Conservation (phyloP, 2,329 filamentous ascomycete genomes). For the Talaromyces sp. region DNA sequence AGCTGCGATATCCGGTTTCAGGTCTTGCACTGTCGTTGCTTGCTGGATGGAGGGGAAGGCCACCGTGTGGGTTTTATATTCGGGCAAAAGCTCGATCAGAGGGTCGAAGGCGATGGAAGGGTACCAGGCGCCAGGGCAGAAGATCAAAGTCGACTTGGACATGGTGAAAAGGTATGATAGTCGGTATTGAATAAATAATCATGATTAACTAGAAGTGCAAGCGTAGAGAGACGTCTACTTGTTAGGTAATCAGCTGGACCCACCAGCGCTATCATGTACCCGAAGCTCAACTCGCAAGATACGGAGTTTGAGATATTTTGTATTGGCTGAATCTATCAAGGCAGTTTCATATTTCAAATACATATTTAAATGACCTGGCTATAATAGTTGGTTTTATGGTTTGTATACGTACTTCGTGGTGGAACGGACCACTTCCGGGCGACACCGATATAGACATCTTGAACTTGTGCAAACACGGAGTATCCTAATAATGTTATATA, state of each 20-base stretch:
- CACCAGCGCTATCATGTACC: background rate
- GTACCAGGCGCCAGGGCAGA: constrained; percentile 30
- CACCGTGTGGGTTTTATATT: constrained; percentile 19
- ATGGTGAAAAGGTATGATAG: constrained; percentile 1
- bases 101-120: constrained; percentile 25
- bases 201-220: background rate
- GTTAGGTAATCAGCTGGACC: background rate
- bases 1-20: constrained; percentile 28
- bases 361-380: background rate
- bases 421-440: background rate
- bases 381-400: background rate
- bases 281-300: background rate
- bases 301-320: background rate
- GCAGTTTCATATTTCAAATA: background rate
- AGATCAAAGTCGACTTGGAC: constrained; percentile 25
- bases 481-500: too few species aligned
- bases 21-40: constrained; percentile 17
- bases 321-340: background rate
- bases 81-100: constrained; percentile 18
- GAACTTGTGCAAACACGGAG: background rate
- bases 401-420: background rate
- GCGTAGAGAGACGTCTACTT: background rate
- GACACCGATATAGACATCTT: too few species aligned
- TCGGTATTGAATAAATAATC: background rate
- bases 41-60: constrained; percentile 26